A percentile compares a stretch with the other conserved stretches of the same genome.
phyloP scores from a whole-genome alignment of 73 alveolate genomes.

The Tetrahymena malaccensis region DNA sequence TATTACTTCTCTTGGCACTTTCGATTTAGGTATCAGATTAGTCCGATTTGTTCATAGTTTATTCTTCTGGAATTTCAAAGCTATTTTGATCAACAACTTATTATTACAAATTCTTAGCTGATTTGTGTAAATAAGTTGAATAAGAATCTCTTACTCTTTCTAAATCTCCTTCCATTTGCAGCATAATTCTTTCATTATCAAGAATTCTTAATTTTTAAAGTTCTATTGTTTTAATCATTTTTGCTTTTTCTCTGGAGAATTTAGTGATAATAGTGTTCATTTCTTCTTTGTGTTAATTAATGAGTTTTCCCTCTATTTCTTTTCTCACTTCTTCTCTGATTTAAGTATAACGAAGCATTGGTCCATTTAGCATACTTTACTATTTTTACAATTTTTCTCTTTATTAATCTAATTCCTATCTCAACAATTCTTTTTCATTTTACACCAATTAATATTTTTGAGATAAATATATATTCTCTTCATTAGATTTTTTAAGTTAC shows the following conservation, averaged over 20 bases:
- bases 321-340: not conserved
- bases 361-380: not conserved
- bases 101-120: not conserved
- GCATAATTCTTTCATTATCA: not conserved
- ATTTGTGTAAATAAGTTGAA: not conserved
- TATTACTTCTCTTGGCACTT: not conserved
- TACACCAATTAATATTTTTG: not conserved
- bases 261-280: not conserved
- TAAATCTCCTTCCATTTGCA: not conserved
- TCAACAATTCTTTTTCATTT: not conserved
- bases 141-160: not conserved
- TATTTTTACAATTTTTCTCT: not conserved
- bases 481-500: not conserved
- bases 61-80: not conserved
- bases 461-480: not conserved
- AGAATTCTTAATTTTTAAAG: not conserved
- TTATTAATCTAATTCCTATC: not conserved
- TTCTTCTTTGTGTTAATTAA: not conserved
- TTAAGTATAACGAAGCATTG: not conserved
- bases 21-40: not conserved
- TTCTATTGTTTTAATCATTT: not conserved
- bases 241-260: not conserved
- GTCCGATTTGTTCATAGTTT: not conserved
- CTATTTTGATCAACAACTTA: not conserved
- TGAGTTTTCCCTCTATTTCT: not conserved